Evolutionary conservation across 495 filamentous ascomycete species (phyloP), one percentile per base, ranked within the genome.

Genomic region (Lophiostoma macrostomum): DNA sequence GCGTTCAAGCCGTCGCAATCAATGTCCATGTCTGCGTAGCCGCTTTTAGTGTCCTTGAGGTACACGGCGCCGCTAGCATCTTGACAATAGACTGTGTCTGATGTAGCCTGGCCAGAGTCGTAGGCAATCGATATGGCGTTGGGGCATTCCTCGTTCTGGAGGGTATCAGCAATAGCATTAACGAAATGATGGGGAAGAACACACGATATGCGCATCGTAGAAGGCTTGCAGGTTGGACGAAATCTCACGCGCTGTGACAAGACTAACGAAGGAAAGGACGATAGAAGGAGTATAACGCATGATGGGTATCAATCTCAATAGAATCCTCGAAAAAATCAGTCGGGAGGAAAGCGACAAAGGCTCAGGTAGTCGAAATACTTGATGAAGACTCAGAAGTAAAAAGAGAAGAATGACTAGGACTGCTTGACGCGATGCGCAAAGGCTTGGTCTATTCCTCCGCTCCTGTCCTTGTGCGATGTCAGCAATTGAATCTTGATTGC

Each of bases 1-100:
- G 68, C 63, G 48, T 80, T 73, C n/a, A 67, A 64, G 5, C 83
- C 84, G 60, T 87, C 81, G 62, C 84, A 86, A 67, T 86, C 82
- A 45, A 87, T 73, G 61, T 86, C 83, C 80, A 86, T 84, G 65
- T 80, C 72, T 23, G 69, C 63, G 60, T 85, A 82, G 78, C 83
- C 51, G 34, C 28, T 53, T 37, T 19, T 23, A 23, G 23, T 25
- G 31, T 60, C 59, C 19, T 59, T 54, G 46, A 61, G 56, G 51
- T 54, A 65, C 40, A 58, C 25, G 28, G 58, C 51, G 22, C 28
- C 23, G 18, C 37, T 38, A 3, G 46, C 25, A 30, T 65, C 59
- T 25, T 57, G 40, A 55, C 63, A 65, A 59, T 65, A 65, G 36
- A 58, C 54, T n/a, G 56, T 55, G 44, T 44, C 29, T 24, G 49